Base-by-base conservation (phyloP, 148 eudicot genomes). In the Amaranthus cruentus region DNA sequence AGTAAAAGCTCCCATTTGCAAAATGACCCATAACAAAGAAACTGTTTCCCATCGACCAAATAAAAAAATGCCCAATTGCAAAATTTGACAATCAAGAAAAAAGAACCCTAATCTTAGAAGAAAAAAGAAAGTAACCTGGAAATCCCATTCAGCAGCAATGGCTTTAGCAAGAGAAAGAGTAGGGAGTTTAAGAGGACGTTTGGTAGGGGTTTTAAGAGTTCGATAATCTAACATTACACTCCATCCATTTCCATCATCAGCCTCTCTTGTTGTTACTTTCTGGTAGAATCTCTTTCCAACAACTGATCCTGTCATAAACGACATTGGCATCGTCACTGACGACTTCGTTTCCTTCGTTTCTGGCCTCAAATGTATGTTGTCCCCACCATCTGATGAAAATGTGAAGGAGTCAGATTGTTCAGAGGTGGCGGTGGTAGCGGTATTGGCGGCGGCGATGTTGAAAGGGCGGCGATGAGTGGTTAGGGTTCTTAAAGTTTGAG, bases 111-210 rank as follows among this genome's bases (percentile, higher is more conserved):
- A 50, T 43, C 6, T 12, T 47, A 50, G 48, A 7, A 5, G 11
- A 10, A 28, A 15, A 71, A 4, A 44, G 47, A 44, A 62, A 74
- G 0, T 42, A 55, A 89, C 95, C 97, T 91, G 98, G 77, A 80
- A 91, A 54, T 91, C 95, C 97, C 98, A 93, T 73, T 93, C 98
- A 65, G 92, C 98, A 55, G 98, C 98, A 77, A 94, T 85, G 15
- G 93, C 95, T 43, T 78, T 82, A 66, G 98, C 98, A 48, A 94
- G 91, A 76, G 82, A 76, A 2, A 68, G 81, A 78, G 94, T 81
- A 7, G 97, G 97, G 53, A 92, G 82, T 82, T 85, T 91, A 62
- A 94, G 89, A 4, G 94, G 87, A 48, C 85, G 84, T 80, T 93
- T 93, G 0, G 85, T 79, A 15, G 98, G 97, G 3, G 97, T 89